A percentile compares a stretch with the other conserved stretches of the same genome.
Evolutionary conservation across 306 rosid species (phyloP).

Genomic region (Gastrolobium villosum): DNA sequence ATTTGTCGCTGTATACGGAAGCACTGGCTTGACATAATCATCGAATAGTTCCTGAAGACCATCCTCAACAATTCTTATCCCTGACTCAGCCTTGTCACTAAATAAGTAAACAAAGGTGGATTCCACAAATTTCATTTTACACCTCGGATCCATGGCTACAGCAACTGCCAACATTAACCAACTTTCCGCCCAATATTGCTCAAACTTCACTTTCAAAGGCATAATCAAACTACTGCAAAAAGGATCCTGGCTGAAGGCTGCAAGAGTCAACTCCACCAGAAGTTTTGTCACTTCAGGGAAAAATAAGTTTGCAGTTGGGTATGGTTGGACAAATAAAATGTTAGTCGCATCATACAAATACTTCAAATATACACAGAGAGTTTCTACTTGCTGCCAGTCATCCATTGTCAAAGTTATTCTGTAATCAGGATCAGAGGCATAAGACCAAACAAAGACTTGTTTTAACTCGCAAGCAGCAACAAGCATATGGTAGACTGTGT

Average conservation of each 20-base stretch:
- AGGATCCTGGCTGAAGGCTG: conserved; percentile 71
- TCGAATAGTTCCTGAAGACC: conserved; percentile 76
- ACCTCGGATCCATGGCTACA: conserved; percentile 88
- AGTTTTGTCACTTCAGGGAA: conserved; percentile 73
- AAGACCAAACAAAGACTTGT: conserved; percentile 81
- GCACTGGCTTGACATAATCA: conserved; percentile 68
- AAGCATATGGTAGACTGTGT: conserved; percentile 86
- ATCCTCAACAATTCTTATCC: conserved; percentile 71
- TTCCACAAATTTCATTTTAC: conserved; percentile 84
- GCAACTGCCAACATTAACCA: conserved; percentile 82
- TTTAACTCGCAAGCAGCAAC: conserved; percentile 79
- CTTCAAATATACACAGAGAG: conserved; percentile 74
- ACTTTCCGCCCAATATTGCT: conserved; percentile 82
- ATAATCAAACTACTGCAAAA: conserved; percentile 62
- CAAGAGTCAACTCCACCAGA: conserved; percentile 69
- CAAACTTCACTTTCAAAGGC: conserved; percentile 78
- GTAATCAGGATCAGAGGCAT: conserved; percentile 68
- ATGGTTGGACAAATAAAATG: conserved; percentile 64
- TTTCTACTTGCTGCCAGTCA: conserved; percentile 86
- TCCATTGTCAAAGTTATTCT: conserved; percentile 56
- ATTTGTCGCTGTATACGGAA: conserved; percentile 58
- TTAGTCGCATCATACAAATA: conserved; percentile 76
- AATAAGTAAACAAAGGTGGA: conserved; percentile 70
- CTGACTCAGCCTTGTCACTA: conserved; percentile 74
- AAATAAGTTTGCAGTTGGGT: conserved; percentile 83